Percentiles rank a stretch among this genome's conserved stretches.
Evolutionary conservation across 2,329 filamentous ascomycete genomes (phyloP).

Genomic region (Botrytis pseudocinerea): DNA sequence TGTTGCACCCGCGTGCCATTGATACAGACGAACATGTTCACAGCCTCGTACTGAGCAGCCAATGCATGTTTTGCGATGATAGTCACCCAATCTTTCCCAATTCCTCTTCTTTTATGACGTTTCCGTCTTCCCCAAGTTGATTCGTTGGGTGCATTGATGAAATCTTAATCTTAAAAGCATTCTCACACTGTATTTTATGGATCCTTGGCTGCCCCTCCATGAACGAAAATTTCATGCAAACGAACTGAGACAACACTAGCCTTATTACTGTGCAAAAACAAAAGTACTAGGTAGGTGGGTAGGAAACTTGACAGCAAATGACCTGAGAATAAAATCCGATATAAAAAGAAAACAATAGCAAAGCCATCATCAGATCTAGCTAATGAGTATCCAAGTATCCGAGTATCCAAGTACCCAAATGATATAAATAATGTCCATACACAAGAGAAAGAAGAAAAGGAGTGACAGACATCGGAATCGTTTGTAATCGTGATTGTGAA

Average conservation of each 20-base stretch:
- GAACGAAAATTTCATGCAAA: slow-evolving; percentile 12
- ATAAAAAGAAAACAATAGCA: not conserved
- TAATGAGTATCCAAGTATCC: not conserved
- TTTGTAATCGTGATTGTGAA: not conserved
- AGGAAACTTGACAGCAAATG: not conserved
- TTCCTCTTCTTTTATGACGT: not conserved
- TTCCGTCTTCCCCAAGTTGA: not conserved
- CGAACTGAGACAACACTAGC: not conserved
- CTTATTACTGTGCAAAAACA: too few relatives aligned
- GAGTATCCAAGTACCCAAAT: not conserved
- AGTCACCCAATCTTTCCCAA: not conserved
- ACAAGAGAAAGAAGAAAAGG: not conserved
- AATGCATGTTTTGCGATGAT: not conserved
- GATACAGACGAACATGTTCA: not conserved
- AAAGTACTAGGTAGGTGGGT: not conserved
- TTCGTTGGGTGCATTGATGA: not conserved
- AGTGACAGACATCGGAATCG: not conserved
- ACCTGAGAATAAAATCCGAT: not conserved
- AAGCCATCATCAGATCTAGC: not conserved
- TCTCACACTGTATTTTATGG: slow-evolving; percentile 17
- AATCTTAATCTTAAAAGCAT: not conserved
- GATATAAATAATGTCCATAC: not conserved
- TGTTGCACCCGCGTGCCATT: not conserved
- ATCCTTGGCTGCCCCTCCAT: slow-evolving; percentile 24
- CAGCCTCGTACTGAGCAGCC: not conserved